Base-by-base conservation (phyloP, 352 stramenopile genomes). In the Aphanomyces stellatus region DNA sequence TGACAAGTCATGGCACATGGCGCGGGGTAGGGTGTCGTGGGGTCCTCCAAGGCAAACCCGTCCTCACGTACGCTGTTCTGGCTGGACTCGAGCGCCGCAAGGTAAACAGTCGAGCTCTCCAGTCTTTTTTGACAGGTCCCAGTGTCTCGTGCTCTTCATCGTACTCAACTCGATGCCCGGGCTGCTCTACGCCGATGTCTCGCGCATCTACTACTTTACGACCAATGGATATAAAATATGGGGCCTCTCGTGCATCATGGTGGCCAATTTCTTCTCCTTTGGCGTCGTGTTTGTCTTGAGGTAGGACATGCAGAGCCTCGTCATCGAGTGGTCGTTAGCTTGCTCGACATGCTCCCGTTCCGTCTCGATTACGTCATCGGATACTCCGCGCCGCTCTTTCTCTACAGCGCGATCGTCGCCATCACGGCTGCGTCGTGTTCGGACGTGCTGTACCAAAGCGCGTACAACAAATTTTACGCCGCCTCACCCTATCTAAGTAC, bases 141-240 rank as follows among this genome's bases (percentile, higher is more conserved):
- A 66, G 59, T 55, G n/a, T 6, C 59, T 55, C 1, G 4, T 42
- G 3, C 17, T 53, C 10, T 10, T 33, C 27, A 35, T 66, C 17
- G 31, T 43, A 7, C 5, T 66, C 25, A 66, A 66, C 57, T 17
- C 37, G 30, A 13, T 66, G 6, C 46, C 59, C 5, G 49, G 19
- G 28, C 59, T 66, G 11, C 31, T 66, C 1, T 66, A 66, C 46
- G 13, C 57, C 10, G 59, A 66, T 35, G 59, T 66, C 7, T 46
- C 59, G 17, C 59, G 59, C 25, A 66, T 66, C 28, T 66, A 66
- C 46, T 66, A 37, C 28, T 66, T 66, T 24, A 56, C 59, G 30
- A 11, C 25, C 22, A 66, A 66, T 35, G 59, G 59, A 2, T 66
- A 40, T 55, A 8, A 33, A 34, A 31, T 66, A 8, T 66, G 59